Evolutionary conservation across 1,139 yeast species (phyloP).

Genomic region (Pichia norvegensis): DNA sequence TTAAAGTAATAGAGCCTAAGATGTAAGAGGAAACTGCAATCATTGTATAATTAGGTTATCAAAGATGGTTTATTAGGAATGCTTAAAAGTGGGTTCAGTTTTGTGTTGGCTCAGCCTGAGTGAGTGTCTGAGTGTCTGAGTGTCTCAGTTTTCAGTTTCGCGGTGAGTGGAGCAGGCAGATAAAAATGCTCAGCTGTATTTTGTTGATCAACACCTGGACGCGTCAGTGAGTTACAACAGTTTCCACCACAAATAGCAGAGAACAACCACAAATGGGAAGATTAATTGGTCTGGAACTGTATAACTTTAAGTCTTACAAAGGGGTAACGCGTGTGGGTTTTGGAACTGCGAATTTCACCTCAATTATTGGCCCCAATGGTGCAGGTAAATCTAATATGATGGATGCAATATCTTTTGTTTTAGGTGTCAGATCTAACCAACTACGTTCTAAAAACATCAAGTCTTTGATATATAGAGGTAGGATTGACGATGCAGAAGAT

Average conservation of each 20-base stretch:
- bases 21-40: slow-evolving; percentile 8
- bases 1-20: slow-evolving; percentile 19
- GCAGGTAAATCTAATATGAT: slow-evolving; percentile 96
- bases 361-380: slow-evolving; percentile 96
- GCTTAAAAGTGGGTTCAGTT: no score
- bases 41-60: no score
- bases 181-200: background rate
- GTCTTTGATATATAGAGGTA: slow-evolving; percentile 78
- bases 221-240: background rate
- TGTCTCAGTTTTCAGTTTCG: no score
- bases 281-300: slow-evolving; percentile 62
- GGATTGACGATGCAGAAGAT: slow-evolving; percentile 31
- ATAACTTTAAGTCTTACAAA: slow-evolving; percentile 84
- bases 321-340: slow-evolving; percentile 74
- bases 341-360: slow-evolving; percentile 76
- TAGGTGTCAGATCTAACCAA: slow-evolving; percentile 75
- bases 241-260: background rate
- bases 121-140: no score
- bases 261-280: slow-evolving; percentile 85
- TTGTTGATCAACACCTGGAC: no score
- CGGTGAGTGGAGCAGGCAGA: background rate
- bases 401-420: slow-evolving; percentile 95
- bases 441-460: slow-evolving; percentile 66
- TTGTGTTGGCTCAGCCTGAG: no score
- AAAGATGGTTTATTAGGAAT: no score